These are phyloP conservation scores for Neonectria neomacrospora DNA, from an alignment of 2,329 filamentous ascomycete genomes.

Conservation along the genomic window DNA sequence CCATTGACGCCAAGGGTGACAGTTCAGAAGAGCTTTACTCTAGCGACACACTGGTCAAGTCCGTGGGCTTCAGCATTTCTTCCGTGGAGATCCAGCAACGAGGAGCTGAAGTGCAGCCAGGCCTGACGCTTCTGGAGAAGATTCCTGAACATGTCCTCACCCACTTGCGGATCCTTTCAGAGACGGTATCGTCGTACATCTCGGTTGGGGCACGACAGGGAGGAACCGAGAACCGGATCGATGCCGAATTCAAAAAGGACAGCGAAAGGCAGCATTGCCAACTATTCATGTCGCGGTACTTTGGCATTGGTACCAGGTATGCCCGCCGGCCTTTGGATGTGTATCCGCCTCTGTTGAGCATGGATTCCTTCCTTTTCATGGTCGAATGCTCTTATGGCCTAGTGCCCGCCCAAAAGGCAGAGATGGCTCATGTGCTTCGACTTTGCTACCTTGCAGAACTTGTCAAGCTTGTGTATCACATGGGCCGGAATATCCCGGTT, in stretches of 20 bases:
- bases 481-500: slow-evolving; percentile 65
- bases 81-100: slow-evolving; percentile 92
- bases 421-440: slow-evolving; percentile 82
- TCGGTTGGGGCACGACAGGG: slow-evolving; percentile 77
- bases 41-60: slow-evolving; percentile 70
- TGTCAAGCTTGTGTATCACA: slow-evolving; percentile 77
- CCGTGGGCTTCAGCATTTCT: slow-evolving; percentile 86
- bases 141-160: slow-evolving; percentile 86
- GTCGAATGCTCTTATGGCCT: slow-evolving; percentile 81
- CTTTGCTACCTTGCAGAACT: slow-evolving; percentile 93
- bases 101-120: slow-evolving; percentile 78
- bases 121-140: slow-evolving; percentile 81
- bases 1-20: slow-evolving; percentile 44
- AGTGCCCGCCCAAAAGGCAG: slow-evolving; percentile 73
- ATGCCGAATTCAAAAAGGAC: slow-evolving; percentile 73
- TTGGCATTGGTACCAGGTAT: slow-evolving; percentile 55
- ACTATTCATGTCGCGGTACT: slow-evolving; percentile 74
- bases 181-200: slow-evolving; percentile 88
- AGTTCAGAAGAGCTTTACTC: slow-evolving; percentile 59
- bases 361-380: slow-evolving; percentile 83
- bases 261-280: slow-evolving; percentile 79
- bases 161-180: slow-evolving; percentile 87
- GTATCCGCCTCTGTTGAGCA: slow-evolving; percentile 69
- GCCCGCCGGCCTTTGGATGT: slow-evolving; percentile 56
- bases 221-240: slow-evolving; percentile 68